Evolutionary conservation across 2,329 filamentous ascomycete genomes (phyloP), one percentile per base, ranked within the genome.

Genomic region (Botryotinia narcissicola): DNA sequence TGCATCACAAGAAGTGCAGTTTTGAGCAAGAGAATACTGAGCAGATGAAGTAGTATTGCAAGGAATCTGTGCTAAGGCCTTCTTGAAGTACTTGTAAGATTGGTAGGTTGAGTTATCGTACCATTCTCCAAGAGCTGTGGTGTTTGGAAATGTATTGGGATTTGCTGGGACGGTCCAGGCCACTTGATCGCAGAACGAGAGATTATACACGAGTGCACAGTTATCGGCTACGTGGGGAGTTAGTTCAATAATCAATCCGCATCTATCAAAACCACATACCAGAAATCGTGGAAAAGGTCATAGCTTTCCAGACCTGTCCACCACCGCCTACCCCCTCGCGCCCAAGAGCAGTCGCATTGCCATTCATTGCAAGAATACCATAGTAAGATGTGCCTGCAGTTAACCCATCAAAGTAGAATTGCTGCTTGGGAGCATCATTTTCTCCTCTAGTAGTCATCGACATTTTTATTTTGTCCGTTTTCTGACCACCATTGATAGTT

Each of bases 91-190:
- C 78, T 85, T 82, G 83, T 93, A 98, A 82, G 92, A 90, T 4
- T 81, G 79, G 35, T 84, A 82, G 12, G 95, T 93, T 79, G 93
- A 89, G 62, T 89, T 83, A 82, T 99, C 95, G 84, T 98, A 99
- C 73, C 92, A 88, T 5, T 85, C 82, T 6, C 88, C 90, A 14
- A 99, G 87, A 29, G 85, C 84, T 2, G 87, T 85, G 68, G 86
- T 84, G 78, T 90, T 89, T 71, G 88, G 85, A 76, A 89, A 90
- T 63, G 85, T 88, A 51, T 85, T 83, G 2, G 89, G 86, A 79
- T 97, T 97, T 59, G 92, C 91, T 0, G 96, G 96, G 0, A 98
- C 96, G 10, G 95, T 92, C 80, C 98, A 98, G 69, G 95, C 93
- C 66, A 95, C 92, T 78, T 95, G 90, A 77, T 91, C 88, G 84